These are phyloP conservation scores for Rachicladosporium sp. DNA, from an alignment of 2,329 filamentous ascomycete species.

Conservation along the genomic window DNA sequence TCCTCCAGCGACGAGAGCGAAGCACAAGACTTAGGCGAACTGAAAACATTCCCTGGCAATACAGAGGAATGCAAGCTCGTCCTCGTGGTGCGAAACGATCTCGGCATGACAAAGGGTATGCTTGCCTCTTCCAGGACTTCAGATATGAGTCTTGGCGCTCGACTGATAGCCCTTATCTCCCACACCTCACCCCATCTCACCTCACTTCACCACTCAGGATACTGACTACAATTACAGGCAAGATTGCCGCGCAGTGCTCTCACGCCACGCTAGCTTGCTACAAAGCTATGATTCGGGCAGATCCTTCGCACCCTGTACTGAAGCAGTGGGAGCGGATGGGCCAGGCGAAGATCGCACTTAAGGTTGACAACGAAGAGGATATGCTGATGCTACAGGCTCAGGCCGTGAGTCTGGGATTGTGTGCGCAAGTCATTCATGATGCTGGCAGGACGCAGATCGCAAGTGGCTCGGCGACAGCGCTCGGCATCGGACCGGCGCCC, in stretches of 20 bases:
- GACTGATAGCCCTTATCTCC: conserved; percentile 1
- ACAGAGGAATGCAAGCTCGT: conserved; percentile 89
- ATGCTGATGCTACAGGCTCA: conserved; percentile 63
- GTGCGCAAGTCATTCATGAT: conserved; percentile 82
- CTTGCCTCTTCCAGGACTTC: conserved; percentile 5
- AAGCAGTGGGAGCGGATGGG: conserved; percentile 74
- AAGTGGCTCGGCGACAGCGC: conserved; percentile 77
- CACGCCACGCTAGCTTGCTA: conserved; percentile 98
- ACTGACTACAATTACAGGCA: conserved; percentile 46
- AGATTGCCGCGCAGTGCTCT: conserved; percentile 89
- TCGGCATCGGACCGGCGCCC: conserved; percentile 63
- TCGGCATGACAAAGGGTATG: conserved; percentile 94
- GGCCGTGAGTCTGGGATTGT: conserved; percentile 72
- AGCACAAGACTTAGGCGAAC: conserved; percentile 32
- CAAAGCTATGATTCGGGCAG: conserved; percentile 57
- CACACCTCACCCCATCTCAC: conserved; percentile 1
- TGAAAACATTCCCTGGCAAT: conserved; percentile 33
- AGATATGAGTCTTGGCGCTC: background rate
- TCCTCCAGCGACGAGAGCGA: conserved; percentile 22
- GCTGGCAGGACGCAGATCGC: conserved; percentile 97
- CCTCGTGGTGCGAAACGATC: conserved; percentile 79
- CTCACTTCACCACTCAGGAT: conserved; percentile 1
- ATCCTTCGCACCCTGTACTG: conserved; percentile 51
- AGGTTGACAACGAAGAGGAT: conserved; percentile 74
- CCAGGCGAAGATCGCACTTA: conserved; percentile 87